Conservation (phyloP, 257 asterid species). For the Solanum neorickii region DNA sequence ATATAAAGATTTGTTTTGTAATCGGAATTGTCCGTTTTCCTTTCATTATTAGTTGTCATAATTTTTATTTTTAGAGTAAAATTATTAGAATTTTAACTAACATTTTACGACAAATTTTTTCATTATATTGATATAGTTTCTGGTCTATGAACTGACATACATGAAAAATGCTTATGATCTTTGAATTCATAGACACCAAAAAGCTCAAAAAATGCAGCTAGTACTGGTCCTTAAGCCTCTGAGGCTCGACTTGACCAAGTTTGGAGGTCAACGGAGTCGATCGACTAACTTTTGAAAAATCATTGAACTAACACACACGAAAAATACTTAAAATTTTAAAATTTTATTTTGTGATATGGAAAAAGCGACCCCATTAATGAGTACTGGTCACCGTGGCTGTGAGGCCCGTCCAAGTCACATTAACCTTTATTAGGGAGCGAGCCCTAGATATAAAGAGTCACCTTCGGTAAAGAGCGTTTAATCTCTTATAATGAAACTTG, state of each 20-base stretch:
- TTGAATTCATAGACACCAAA: too few relatives aligned
- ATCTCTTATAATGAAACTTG: background rate
- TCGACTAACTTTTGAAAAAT: too few relatives aligned
- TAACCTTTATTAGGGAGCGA: rapidly evolving
- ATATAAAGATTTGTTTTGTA: too few relatives aligned
- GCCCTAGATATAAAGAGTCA: background rate
- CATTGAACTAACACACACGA: rapidly evolving
- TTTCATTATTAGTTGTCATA: too few relatives aligned
- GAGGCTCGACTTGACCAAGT: background rate
- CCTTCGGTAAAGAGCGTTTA: too few relatives aligned
- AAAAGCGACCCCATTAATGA: background rate
- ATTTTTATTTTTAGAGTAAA: too few relatives aligned
- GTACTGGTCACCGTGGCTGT: background rate
- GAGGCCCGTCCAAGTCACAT: background rate
- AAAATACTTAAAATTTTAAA: too few relatives aligned
- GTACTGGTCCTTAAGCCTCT: background rate
- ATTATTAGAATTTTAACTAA: too few relatives aligned
- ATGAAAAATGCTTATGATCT: too few relatives aligned
- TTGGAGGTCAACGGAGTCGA: background rate
- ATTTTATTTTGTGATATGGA: background rate
- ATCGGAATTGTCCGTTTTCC: too few relatives aligned
- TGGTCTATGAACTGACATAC: background rate
- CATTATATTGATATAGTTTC: too few relatives aligned
- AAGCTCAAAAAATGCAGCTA: background rate
- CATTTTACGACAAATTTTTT: too few relatives aligned